These are phyloP conservation scores for Aethionema arabicum DNA, from an alignment of 345 rosid genomes.

Conservation along the genomic window DNA sequence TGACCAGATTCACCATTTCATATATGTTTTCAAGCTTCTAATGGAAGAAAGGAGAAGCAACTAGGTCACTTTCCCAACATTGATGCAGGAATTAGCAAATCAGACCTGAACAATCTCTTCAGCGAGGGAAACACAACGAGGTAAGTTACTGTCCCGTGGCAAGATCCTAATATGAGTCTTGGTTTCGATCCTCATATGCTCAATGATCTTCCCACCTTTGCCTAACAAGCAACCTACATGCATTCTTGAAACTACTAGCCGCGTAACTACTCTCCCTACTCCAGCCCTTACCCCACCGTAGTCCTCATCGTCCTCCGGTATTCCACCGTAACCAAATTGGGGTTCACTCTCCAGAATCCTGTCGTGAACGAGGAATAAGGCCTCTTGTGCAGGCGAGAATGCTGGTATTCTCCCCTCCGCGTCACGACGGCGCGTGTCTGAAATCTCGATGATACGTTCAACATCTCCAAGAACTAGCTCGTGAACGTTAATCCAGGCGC, in stretches of 20 bases:
- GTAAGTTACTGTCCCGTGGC: conserved; percentile 84
- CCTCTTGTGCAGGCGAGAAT: conserved; percentile 96
- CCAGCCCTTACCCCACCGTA: conserved; percentile 49
- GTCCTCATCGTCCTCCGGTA: conserved; percentile 48
- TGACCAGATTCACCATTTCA: conserved; percentile 15
- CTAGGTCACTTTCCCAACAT: not conserved
- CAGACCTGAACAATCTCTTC: conserved; percentile 99
- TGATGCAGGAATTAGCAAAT: not conserved
- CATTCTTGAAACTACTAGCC: conserved; percentile 88
- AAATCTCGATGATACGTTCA: conserved; percentile 94
- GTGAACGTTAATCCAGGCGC: conserved; percentile 98
- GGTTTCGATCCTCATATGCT: conserved; percentile 98
- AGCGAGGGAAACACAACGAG: conserved; percentile 75
- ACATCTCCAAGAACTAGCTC: conserved; percentile 87
- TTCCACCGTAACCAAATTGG: conserved; percentile 47
- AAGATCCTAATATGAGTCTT: conserved; percentile 98
- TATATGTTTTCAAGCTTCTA: not conserved
- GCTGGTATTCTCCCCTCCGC: conserved; percentile 92
- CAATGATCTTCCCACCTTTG: conserved; percentile 96
- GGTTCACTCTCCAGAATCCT: conserved; percentile 86
- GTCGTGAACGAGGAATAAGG: conserved; percentile 74
- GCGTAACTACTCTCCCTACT: conserved; percentile 67
- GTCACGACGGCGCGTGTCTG: conserved; percentile 91
- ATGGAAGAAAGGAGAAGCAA: not conserved
- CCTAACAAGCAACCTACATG: conserved; percentile 98